These are phyloP conservation scores for Xanthoconium purpureum DNA, from an alignment of 768 basidiomycete species.

Conservation along the genomic window DNA sequence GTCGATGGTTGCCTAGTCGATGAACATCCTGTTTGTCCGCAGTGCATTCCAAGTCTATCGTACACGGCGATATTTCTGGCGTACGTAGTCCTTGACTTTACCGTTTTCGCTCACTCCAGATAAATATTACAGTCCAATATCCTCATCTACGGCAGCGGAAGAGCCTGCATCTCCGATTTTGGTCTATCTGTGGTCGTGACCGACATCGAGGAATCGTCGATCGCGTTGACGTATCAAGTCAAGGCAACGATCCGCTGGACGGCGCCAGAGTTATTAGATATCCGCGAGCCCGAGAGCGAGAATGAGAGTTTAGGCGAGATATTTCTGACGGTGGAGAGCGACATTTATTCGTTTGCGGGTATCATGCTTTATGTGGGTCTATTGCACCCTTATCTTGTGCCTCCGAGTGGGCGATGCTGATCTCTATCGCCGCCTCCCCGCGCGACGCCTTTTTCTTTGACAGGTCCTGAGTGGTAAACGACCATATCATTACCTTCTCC, in stretches of 20 bases:
- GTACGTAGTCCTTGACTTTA: conserved; percentile 5
- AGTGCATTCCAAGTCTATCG: conserved; percentile 22
- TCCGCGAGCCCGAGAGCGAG: background rate
- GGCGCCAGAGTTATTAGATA: conserved; percentile 39
- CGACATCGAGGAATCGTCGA: conserved; percentile 32
- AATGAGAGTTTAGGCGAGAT: background rate
- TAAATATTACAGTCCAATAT: conserved; percentile 38
- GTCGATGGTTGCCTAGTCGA: background rate
- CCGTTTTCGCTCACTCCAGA: background rate
- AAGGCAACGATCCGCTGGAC: conserved; percentile 49
- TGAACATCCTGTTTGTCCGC: background rate
- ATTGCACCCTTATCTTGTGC: background rate
- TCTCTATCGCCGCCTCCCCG: no score
- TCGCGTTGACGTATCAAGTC: conserved; percentile 30
- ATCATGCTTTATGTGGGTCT: conserved; percentile 24
- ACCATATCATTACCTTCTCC: conserved; percentile 21
- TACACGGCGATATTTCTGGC: conserved; percentile 32
- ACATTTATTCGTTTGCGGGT: conserved; percentile 36
- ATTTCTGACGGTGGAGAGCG: conserved; percentile 29
- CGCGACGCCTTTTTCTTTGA: background rate
- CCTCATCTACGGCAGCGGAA: conserved; percentile 40
- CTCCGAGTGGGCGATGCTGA: background rate
- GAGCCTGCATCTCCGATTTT: conserved; percentile 45
- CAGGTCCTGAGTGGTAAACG: conserved; percentile 23
- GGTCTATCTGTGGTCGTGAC: conserved; percentile 42